Evolutionary conservation across 1,284 basidiomycete genomes (phyloP).

Genomic region (Microbotryomycetes sp.): DNA sequence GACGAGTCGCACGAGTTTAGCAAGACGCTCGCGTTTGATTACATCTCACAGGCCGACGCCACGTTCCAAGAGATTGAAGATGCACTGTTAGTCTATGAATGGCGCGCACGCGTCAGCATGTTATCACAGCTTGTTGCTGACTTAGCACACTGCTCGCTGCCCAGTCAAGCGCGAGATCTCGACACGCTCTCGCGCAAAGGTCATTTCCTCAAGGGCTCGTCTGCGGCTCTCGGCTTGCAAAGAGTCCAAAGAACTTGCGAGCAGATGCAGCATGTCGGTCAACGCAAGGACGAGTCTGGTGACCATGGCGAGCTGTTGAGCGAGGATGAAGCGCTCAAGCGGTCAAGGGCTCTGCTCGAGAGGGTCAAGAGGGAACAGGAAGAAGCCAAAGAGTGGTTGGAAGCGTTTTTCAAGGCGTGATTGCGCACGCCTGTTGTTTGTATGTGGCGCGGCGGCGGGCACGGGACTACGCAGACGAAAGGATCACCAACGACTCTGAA

Average conservation of each 20-base stretch:
- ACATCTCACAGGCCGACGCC: conserved; percentile 43
- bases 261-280: conserved; percentile 43
- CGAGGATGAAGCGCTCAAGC: conserved; percentile 54
- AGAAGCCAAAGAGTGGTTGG: conserved; percentile 53
- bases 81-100: conserved; percentile 39
- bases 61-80: conserved; percentile 43
- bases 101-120: not conserved
- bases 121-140: not conserved
- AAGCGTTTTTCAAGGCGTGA: conserved; percentile 44
- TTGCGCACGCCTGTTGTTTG: too few relatives aligned
- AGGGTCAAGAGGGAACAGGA: conserved; percentile 54
- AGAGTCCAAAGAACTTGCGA: conserved; percentile 44
- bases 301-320: conserved; percentile 44
- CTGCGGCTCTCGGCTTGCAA: conserved; percentile 44
- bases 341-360: conserved; percentile 52
- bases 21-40: conserved; percentile 43
- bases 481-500: too few relatives aligned
- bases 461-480: too few relatives aligned
- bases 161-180: conserved; percentile 35
- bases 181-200: conserved; percentile 41
- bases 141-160: not conserved
- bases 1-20: conserved; percentile 43
- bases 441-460: too few relatives aligned
- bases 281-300: conserved; percentile 41
- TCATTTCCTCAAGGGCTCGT: conserved; percentile 44